Conservation (phyloP, 805 yeast species). For the Cyberlindnera sargentensis region DNA sequence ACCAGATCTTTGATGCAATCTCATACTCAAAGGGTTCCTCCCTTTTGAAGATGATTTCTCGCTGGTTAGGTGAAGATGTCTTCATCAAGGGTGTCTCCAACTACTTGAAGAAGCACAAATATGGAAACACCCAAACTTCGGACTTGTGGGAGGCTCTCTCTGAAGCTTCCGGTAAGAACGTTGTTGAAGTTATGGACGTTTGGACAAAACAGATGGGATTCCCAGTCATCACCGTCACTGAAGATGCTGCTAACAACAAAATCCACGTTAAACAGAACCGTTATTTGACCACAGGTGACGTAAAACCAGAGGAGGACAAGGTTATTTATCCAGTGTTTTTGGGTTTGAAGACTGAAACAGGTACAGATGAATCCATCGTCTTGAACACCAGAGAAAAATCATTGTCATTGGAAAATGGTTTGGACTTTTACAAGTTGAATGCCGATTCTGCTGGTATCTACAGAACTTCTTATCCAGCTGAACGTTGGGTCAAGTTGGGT, state of each 20-base stretch:
- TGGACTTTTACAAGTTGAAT: conserved; percentile 59
- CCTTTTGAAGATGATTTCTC: conserved; percentile 69
- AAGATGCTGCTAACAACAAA: conserved; percentile 35
- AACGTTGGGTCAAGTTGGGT: conserved; percentile 65
- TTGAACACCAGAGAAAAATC: conserved; percentile 44
- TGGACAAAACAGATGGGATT: conserved; percentile 80
- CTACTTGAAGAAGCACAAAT: conserved; percentile 68
- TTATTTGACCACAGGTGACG: conserved; percentile 72
- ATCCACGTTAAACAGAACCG: conserved; percentile 63
- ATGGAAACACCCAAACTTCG: conserved; percentile 69
- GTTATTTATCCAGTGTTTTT: conserved; percentile 65
- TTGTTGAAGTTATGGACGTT: conserved; percentile 62
- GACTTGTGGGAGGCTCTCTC: conserved; percentile 73
- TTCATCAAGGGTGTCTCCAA: conserved; percentile 75
- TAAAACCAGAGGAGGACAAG: conserved; percentile 64
- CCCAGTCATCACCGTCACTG: conserved; percentile 65
- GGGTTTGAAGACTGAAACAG: conserved; percentile 51
- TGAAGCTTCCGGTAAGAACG: conserved; percentile 67
- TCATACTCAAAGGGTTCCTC: conserved; percentile 81
- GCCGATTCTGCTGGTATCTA: conserved; percentile 70
- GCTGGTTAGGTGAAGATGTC: conserved; percentile 71
- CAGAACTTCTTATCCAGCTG: conserved; percentile 63
- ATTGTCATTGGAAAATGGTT: conserved; percentile 36
- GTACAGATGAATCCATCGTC: conserved; percentile 52
- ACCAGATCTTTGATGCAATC: conserved; percentile 80